A percentile compares a stretch with the other conserved stretches of the same genome.
phyloP scores from a whole-genome alignment of 2,329 filamentous ascomycete species.

The Aspergillus carbonarius region DNA sequence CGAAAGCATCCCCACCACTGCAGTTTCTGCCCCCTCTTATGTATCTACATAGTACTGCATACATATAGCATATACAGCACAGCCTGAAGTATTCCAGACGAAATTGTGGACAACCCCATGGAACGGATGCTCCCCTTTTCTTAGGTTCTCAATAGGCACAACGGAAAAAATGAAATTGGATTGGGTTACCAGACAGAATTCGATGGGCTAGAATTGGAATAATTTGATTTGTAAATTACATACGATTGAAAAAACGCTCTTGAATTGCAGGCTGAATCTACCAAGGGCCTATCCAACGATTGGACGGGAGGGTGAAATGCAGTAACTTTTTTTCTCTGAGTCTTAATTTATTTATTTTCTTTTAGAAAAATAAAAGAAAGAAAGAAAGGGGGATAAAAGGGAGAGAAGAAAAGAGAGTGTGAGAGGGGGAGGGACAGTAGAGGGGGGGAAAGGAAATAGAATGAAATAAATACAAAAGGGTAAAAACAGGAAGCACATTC shows the following conservation, averaged over 20 bases:
- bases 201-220: background rate
- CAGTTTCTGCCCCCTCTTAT: background rate
- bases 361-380: too few relatives aligned
- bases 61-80: background rate
- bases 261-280: background rate
- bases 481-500: conserved; percentile 6
- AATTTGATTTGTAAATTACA: background rate
- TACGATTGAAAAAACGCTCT: background rate
- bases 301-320: too few relatives aligned
- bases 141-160: background rate
- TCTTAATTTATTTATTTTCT: too few relatives aligned
- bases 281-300: background rate
- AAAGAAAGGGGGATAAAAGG: background rate
- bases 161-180: background rate
- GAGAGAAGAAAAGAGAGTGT: background rate
- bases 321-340: background rate
- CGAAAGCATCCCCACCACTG: background rate
- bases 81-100: background rate
- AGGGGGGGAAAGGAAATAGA: background rate
- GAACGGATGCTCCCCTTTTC: background rate
- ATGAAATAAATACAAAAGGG: conserved; percentile 3
- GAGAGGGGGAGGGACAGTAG: background rate
- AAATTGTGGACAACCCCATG: background rate
- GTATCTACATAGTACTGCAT: background rate
- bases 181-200: background rate